Evolutionary conservation across 805 yeast species (phyloP), one percentile per base, ranked within the genome.

Genomic region (Peterozyma xylosa): DNA sequence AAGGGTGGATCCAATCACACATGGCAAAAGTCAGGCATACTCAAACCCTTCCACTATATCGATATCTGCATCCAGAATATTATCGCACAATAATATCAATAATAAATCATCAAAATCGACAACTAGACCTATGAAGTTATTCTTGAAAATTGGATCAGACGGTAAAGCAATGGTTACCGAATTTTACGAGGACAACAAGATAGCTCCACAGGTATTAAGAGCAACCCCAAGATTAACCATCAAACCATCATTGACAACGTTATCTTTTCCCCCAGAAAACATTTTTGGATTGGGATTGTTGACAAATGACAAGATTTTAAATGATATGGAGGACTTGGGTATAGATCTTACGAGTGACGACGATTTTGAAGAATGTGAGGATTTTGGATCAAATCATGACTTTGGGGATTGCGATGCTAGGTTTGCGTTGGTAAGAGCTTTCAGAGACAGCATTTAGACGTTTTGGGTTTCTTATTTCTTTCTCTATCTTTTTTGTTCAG

Each of bases 241-340:
- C 9, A 45, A 43, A 37, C 47, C 47, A 9, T 45, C 47, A 7
- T 45, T 45, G 39, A 45, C 41, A 41, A 45, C 47, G 7, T 44
- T 44, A 30, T 39, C 41, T 18, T 44, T 43, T 6, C 36, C 42
- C 13, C 46, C 46, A 5, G 37, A 14, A 21, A 21, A 7, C 27
- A 21, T 5, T 7, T 21, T 21, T 21, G 27, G 27, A 4, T 21
- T 21, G 7, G 27, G 27, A 16, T 29, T 44, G 21, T 3, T 40
- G 18, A 30, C 21, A 18, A 44, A 37, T n/a, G 41, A 33, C 7
- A 18, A 18, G 11, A 37, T 43, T 5, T 39, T 44, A 17, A 27
- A 40, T 17, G n/a, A 38, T 17, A 33, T 45, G 15, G 34, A 32
- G 15, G 15, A 11, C 13, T 11, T 13, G 13, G 13, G 15, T 32